Evolutionary conservation across 148 eudicot genomes (phyloP).

Genomic region (Dianthus caryophyllus): DNA sequence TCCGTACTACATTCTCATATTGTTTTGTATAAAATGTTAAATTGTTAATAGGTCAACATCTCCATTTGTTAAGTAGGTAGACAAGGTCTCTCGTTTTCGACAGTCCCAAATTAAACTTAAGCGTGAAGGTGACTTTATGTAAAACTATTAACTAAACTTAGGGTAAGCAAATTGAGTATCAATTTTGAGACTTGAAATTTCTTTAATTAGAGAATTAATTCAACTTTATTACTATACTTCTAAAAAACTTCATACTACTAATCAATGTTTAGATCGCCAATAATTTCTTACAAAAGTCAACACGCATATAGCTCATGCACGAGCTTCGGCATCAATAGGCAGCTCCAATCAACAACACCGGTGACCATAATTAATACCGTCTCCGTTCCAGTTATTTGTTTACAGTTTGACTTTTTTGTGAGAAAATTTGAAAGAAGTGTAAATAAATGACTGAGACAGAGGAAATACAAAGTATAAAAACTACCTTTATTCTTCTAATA

Average conservation of each 20-base stretch:
- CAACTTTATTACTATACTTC: too few species aligned
- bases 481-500: too few species aligned
- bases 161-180: neutral
- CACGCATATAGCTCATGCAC: too few species aligned
- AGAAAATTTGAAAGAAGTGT: too few species aligned
- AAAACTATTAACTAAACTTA: neutral
- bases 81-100: neutral
- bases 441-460: too few species aligned
- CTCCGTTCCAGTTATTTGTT: too few species aligned
- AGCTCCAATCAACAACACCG: too few species aligned
- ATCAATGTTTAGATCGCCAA: neutral
- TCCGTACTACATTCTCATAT: neutral
- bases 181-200: neutral
- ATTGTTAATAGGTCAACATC: neutral
- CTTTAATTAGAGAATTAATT: neutral
- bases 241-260: neutral
- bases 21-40: neutral
- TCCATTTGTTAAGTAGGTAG: conserved; percentile 18
- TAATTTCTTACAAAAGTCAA: too few species aligned
- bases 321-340: too few species aligned
- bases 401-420: too few species aligned
- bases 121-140: neutral
- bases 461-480: too few species aligned
- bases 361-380: too few species aligned
- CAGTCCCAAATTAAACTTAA: neutral